Evolutionary conservation across 2,329 filamentous ascomycete species (phyloP).

Genomic region (Hymenotorrendiella dingleyae): DNA sequence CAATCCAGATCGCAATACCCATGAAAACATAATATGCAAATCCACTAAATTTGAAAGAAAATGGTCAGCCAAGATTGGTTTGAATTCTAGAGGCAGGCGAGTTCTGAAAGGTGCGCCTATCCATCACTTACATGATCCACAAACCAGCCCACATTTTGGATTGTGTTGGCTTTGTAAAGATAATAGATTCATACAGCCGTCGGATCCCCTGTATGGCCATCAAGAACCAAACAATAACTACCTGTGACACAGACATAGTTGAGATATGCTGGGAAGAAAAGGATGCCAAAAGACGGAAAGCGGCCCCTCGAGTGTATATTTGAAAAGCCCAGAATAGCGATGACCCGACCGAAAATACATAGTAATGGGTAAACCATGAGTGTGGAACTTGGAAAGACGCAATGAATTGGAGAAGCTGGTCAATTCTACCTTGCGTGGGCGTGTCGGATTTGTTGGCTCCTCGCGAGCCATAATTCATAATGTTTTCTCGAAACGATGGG

Average conservation of each 20-base stretch:
- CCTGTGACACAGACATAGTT: conserved; percentile 55
- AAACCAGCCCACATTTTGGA: conserved; percentile 83
- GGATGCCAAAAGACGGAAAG: conserved; percentile 45
- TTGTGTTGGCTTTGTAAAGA: conserved; percentile 54
- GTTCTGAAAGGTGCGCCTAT: too few relatives aligned
- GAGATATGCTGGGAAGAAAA: conserved; percentile 21
- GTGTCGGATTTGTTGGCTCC: not conserved
- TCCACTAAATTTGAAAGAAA: conserved; percentile 40
- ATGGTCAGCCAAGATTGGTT: too few relatives aligned
- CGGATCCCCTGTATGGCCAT: conserved; percentile 71
- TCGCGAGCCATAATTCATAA: conserved; percentile 30
- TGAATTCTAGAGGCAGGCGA: too few relatives aligned
- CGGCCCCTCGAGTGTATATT: conserved; percentile 46
- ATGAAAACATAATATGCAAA: conserved; percentile 70
- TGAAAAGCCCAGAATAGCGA: conserved; percentile 72
- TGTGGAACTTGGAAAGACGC: conserved; percentile 60
- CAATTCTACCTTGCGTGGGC: not conserved
- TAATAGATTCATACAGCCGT: conserved; percentile 69
- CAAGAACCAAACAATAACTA: conserved; percentile 62
- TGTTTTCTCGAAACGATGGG: conserved; percentile 24
- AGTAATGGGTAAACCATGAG: conserved; percentile 86
- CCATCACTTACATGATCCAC: conserved; percentile 60
- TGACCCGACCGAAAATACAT: conserved; percentile 62
- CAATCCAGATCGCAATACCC: conserved; percentile 75
- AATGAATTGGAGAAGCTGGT: conserved; percentile 14